These are phyloP conservation scores for Gaertneriomyces semiglobifer DNA, from an alignment of 192 early-diverging fungal species.

Conservation along the genomic window DNA sequence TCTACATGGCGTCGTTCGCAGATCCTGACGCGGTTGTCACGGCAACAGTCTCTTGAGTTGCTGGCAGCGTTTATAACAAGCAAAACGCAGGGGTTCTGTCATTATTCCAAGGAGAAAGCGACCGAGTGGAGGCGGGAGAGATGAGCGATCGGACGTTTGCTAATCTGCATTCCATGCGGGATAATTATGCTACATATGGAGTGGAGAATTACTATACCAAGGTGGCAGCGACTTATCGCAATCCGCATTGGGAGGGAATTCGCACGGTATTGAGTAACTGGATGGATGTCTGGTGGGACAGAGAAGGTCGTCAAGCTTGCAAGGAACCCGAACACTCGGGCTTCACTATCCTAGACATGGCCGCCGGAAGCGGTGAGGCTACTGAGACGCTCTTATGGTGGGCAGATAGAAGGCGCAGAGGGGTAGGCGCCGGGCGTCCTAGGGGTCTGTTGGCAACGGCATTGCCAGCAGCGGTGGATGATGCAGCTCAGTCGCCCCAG, in stretches of 20 bases:
- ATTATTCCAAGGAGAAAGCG: too few species aligned
- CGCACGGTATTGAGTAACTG: slow-evolving; percentile 9
- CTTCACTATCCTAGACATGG: slow-evolving; percentile 19
- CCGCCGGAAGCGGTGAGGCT: slow-evolving; percentile 23
- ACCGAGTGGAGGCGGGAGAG: too few species aligned
- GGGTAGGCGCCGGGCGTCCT: background rate
- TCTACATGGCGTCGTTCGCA: too few species aligned
- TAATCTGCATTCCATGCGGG: slow-evolving; percentile 20
- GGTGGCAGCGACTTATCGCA: slow-evolving; percentile 21
- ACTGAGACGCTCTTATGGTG: slow-evolving; percentile 6
- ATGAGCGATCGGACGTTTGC: background rate
- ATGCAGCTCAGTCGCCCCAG: background rate
- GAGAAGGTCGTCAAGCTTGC: background rate
- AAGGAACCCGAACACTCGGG: background rate
- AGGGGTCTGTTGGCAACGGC: background rate
- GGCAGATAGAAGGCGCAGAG: background rate
- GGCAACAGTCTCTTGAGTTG: too few species aligned
- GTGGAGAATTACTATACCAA: slow-evolving; percentile 22
- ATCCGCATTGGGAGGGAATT: slow-evolving; percentile 21
- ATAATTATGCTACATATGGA: slow-evolving; percentile 20
- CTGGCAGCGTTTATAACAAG: too few species aligned
- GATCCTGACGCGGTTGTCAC: too few species aligned
- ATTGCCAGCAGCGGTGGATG: background rate
- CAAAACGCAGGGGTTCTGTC: too few species aligned
- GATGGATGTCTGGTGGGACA: slow-evolving; percentile 15